These are phyloP conservation scores for Rhizophlyctis rosea DNA, from an alignment of 192 early-diverging fungal genomes.

Conservation along the genomic window DNA sequence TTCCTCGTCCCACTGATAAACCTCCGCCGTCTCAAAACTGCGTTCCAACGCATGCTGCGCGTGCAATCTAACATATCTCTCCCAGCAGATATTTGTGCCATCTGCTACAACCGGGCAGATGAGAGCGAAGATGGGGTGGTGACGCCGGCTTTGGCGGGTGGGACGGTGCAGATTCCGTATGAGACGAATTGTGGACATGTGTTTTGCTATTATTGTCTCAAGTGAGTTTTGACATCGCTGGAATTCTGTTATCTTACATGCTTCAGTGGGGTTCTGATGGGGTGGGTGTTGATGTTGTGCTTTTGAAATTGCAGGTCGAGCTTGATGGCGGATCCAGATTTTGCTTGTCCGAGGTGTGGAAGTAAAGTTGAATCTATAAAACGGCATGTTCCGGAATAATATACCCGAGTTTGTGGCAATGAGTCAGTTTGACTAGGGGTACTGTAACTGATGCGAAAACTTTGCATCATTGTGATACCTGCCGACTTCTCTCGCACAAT, in stretches of 20 bases:
- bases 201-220: constrained; percentile 91
- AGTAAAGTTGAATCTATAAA: constrained; percentile 54
- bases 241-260: not conserved
- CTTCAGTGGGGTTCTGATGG: not conserved
- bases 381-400: not conserved
- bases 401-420: no score
- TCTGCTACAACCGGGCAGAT: no score
- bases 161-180: constrained; percentile 67
- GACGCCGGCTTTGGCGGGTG: constrained; percentile 31
- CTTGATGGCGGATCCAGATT: constrained; percentile 68
- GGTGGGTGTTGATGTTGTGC: constrained; percentile 1
- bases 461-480: no score
- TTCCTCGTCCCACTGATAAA: constrained; percentile 83
- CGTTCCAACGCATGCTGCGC: constrained; percentile 45
- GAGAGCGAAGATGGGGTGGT: no score
- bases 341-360: constrained; percentile 78
- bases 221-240: constrained; percentile 31
- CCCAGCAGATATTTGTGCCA: constrained; percentile 70
- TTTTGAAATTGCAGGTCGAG: constrained; percentile 31
- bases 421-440: no score
- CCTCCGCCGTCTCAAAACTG: constrained; percentile 52
- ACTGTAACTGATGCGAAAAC: no score
- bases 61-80: constrained; percentile 46
- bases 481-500: no score
- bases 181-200: constrained; percentile 77